These are phyloP conservation scores for Kwoniella europaea DNA, from an alignment of 768 basidiomycete species.

Conservation along the genomic window DNA sequence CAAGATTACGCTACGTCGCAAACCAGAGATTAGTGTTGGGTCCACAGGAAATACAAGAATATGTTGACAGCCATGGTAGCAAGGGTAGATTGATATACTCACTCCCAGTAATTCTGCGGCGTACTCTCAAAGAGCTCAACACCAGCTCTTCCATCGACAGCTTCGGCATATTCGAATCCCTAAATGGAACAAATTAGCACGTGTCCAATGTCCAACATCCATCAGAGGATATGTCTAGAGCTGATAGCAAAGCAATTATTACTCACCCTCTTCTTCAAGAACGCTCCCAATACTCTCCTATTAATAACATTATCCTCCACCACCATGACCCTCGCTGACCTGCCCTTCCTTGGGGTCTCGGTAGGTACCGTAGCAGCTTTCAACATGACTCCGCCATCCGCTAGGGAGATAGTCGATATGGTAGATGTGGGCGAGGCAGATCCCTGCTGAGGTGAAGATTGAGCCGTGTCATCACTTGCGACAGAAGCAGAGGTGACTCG, in stretches of 20 bases:
- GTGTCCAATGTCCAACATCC: too few species aligned
- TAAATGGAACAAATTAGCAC: slow-evolving; percentile 32
- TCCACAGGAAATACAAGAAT: too few species aligned
- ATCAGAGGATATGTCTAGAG: too few species aligned
- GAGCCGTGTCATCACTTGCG: slow-evolving; percentile 27
- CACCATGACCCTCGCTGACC: slow-evolving; percentile 71
- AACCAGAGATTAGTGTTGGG: slow-evolving; percentile 5
- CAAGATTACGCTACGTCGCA: slow-evolving; percentile 70
- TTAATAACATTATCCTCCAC: slow-evolving; percentile 91
- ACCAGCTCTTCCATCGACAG: slow-evolving; percentile 82
- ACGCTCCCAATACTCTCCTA: slow-evolving; percentile 74
- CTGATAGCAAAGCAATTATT: not conserved
- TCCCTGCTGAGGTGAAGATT: slow-evolving; percentile 42
- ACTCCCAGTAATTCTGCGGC: slow-evolving; percentile 83
- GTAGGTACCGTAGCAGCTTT: slow-evolving; percentile 69
- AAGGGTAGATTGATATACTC: slow-evolving; percentile 52
- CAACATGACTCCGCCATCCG: slow-evolving; percentile 68
- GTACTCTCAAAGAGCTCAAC: slow-evolving; percentile 70
- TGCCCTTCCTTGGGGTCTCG: slow-evolving; percentile 63
- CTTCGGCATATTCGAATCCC: slow-evolving; percentile 78
- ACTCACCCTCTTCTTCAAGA: slow-evolving; percentile 57
- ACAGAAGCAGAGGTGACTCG: slow-evolving; percentile 15
- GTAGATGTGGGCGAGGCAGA: slow-evolving; percentile 51
- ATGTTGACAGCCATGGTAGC: too few species aligned
- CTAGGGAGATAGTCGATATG: slow-evolving; percentile 56